phyloP scores from a whole-genome alignment of 2,329 filamentous ascomycete genomes.

The Hirsutella minnesotensis region DNA sequence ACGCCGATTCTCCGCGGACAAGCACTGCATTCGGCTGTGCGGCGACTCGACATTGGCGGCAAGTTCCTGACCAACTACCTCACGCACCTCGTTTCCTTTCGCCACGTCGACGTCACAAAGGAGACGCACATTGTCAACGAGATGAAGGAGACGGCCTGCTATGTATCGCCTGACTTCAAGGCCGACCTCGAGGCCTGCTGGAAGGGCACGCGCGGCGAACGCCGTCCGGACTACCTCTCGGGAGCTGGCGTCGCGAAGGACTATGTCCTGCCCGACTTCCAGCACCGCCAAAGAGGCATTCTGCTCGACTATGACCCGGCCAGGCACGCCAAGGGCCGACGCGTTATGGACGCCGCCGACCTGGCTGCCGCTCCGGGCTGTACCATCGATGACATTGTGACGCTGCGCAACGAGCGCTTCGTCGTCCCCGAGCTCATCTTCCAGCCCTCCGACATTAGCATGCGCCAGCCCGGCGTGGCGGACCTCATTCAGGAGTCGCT shows the following conservation, averaged over 20 bases:
- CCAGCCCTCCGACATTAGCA: constrained; percentile 71
- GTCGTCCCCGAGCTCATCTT: constrained; percentile 83
- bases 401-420: constrained; percentile 86
- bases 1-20: constrained; percentile 75
- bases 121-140: constrained; percentile 90
- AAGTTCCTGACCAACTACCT: constrained; percentile 91
- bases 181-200: constrained; percentile 70
- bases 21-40: constrained; percentile 68
- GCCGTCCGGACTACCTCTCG: constrained; percentile 33
- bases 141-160: constrained; percentile 86
- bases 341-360: constrained; percentile 24
- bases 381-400: constrained; percentile 62
- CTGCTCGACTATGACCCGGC: constrained; percentile 67
- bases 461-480: constrained; percentile 71
- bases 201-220: constrained; percentile 59
- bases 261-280: constrained; percentile 80
- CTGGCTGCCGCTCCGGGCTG: constrained; percentile 21
- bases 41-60: constrained; percentile 80
- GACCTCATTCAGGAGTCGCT: constrained; percentile 76
- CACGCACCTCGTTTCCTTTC: constrained; percentile 75
- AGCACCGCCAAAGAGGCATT: constrained; percentile 49
- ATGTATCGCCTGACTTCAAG: constrained; percentile 66
- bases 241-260: constrained; percentile 65
- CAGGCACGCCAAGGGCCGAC: constrained; percentile 37
- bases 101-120: constrained; percentile 92